Evolutionary conservation across 176 grass and related monocot genomes (phyloP).

Genomic region (Rhynchospora tenuis): DNA sequence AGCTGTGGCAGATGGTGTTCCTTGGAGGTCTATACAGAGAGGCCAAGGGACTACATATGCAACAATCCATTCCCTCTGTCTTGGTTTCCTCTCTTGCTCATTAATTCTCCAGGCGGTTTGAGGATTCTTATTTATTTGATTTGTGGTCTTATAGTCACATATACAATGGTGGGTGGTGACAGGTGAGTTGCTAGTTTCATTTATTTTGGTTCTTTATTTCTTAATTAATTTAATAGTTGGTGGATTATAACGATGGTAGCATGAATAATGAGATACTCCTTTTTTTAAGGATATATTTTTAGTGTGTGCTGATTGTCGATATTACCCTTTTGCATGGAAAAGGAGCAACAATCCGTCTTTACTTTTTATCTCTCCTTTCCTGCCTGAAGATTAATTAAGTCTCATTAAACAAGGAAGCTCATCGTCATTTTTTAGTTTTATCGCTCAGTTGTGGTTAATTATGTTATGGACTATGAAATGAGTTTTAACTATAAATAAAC

Average conservation of each 20-base stretch:
- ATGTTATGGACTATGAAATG: too few species aligned
- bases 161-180: conserved; percentile 10
- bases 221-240: conserved; percentile 7
- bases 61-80: conserved; percentile 74
- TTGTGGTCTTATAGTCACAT: conserved; percentile 15
- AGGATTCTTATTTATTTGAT: conserved; percentile 26
- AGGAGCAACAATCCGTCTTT: background rate
- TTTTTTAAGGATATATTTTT: background rate
- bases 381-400: too few species aligned
- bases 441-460: background rate
- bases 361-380: too few species aligned
- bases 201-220: conserved; percentile 25
- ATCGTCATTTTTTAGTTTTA: background rate
- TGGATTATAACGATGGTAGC: conserved; percentile 46
- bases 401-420: background rate
- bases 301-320: conserved; percentile 24
- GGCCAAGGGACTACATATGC: conserved; percentile 76
- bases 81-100: background rate
- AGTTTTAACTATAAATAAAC: background rate
- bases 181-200: conserved; percentile 31
- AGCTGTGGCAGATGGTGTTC: conserved; percentile 59
- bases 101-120: conserved; percentile 8
- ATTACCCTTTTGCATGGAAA: conserved; percentile 16
- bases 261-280: background rate
- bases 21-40: conserved; percentile 66